Base-by-base conservation (phyloP, 805 yeast genomes). In the Kregervanrija fluxuum region DNA sequence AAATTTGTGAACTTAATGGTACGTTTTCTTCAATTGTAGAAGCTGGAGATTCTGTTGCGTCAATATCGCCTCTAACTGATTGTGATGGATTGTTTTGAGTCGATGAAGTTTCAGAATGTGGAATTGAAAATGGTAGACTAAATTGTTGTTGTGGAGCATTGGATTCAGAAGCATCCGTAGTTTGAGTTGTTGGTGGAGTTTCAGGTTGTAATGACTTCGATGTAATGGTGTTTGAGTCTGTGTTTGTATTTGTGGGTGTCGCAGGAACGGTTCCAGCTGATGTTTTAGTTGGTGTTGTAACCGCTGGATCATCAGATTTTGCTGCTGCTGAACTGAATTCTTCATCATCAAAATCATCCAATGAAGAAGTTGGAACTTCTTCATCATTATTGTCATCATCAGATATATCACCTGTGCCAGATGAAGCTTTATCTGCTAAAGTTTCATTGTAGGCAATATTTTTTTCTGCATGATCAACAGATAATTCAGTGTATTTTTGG, bases 21-120 rank as follows among this genome's bases (percentile, higher is more conserved):
- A 62, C 57, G 22, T 59, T 57, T 47, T 55, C 66, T 32, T 50
- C 64, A 35, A 61, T 55, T 1, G 66, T 62, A 2, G 64, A 57
- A 9, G 64, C 48, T 36, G 62, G 70, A 5, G 74, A 68, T 35
- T 65, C 61, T 8, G 74, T 62, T 13, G 59, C 59, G 47, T 76
- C 80, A 12, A 71, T 62, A 49, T 81, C 96, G 50, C 85, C 95
- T 48, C 96, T 79, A 8, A 88, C 95, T 16, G 95, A 85, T 64
- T 80, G 77, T 0, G 97, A 90, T 2, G 97, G 88, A 61, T 91
- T 89, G 65, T 90, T 90, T 55, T 85, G 91, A 32, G 89, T 95
- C 37, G 95, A 85, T 0, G 96, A 88, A 0, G 96, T 85, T 35
- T 85, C 77, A 0, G 95, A 85, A 47, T 82, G 85, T 2, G 95